A percentile compares a stretch with the other conserved stretches of the same genome.
These are phyloP conservation scores for Rhododendron vialii DNA, from an alignment of 148 eudicot genomes.

Conservation along the genomic window DNA sequence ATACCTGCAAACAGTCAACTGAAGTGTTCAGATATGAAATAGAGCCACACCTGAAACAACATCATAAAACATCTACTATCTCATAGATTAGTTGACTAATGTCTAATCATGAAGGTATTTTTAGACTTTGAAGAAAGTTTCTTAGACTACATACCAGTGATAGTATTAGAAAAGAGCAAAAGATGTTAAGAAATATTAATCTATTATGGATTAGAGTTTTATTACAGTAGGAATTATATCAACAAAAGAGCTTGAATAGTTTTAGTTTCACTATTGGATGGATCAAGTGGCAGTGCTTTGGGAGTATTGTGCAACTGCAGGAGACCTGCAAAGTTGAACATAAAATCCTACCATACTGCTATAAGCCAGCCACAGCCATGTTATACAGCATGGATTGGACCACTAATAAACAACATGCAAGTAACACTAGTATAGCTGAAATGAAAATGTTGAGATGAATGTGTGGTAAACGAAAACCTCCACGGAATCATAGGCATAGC, in stretches of 20 bases:
- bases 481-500: not conserved
- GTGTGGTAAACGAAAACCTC: not conserved
- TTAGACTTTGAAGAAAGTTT: not conserved
- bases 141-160: not conserved
- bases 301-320: not conserved
- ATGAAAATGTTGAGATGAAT: not conserved
- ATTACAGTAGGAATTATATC: not conserved
- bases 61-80: not conserved
- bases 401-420: not conserved
- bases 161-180: not conserved
- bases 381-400: not conserved
- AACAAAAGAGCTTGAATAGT: not conserved
- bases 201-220: not conserved
- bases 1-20: constrained; percentile 41
- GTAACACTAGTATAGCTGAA: not conserved
- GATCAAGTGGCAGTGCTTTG: not conserved
- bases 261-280: not conserved
- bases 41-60: not conserved
- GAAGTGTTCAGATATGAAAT: not conserved
- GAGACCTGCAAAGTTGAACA: not conserved
- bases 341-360: not conserved
- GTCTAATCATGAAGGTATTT: not conserved
- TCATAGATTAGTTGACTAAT: not conserved
- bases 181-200: not conserved
- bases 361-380: not conserved